Base-by-base conservation (phyloP, 306 rosid species). In the Mimosa bimucronata region DNA sequence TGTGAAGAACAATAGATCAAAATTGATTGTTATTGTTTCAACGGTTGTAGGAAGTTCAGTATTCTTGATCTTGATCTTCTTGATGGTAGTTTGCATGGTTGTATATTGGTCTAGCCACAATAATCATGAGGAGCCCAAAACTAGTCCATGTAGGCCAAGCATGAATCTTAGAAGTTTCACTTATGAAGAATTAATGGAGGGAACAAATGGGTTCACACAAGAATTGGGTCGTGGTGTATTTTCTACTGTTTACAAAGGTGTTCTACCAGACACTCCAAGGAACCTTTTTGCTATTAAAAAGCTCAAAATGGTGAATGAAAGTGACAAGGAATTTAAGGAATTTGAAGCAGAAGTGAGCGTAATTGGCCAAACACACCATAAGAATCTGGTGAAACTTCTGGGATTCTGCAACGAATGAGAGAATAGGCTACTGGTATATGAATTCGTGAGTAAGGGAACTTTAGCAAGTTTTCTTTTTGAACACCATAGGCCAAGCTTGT, bases 171-270 rank as follows among this genome's bases (percentile, higher is more conserved):
- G 71, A 76, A 84, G 60, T 80, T 31, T 71, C 53, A 62, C 74
- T 6, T 68, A 41, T 23, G 34, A 23, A 21, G 53, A 41, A 4
- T 41, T 68, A 68, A 23, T 48, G 34, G 70, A 80, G 57, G 82
- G 85, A 72, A 84, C 87, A 73, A 16, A n/a, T 9, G 76, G 71
- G 31, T 84, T 84, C 58, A 55, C 30, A 45, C 85, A 84, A 29
- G 77, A 80, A 73, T 1, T 84, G 1, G 87, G 87, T 13, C 71
- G 82, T 16, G 87, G 84, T 0, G 52, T 82, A 72, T 84, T 64
- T 26, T 50, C 76, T 48, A 77, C 66, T 64, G 85, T 84, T 19
- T 84, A 84, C 60, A 80, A 84, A 77, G 85, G 87, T 57, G 11
- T 23, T 23, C 55, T 69, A 26, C 66, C 73, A 14, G 73, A 55